Base-by-base conservation (phyloP, 768 basidiomycete species). In the Calocera viscosa region DNA sequence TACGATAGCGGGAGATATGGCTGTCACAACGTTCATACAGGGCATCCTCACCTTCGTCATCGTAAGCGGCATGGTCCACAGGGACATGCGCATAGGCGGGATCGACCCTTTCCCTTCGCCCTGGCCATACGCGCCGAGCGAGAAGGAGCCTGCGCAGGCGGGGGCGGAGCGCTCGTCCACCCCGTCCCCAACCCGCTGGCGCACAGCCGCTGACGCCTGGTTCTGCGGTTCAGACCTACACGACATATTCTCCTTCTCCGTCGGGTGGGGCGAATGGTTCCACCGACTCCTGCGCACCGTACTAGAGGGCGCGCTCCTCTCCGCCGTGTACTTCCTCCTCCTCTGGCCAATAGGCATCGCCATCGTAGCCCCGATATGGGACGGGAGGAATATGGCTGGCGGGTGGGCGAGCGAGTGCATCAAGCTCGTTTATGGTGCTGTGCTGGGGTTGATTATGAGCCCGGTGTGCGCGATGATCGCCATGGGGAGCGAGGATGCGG, bases 261-360 rank as follows among this genome's bases (percentile, higher is more conserved):
- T 70, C 43, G 49, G 30, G 8, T 22, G 30, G 33, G 33, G 39
- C 22, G 24, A 68, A n/a, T 63, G 49, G 17, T 11, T 40, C 8
- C 35, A 33, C 1, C 60, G 69, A 34, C 33, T 70, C 38, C 70
- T 70, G 26, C 70, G 68, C 67, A 30, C 34, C 1, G 66, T 64
- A 0, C 49, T 0, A 12, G 2, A 64, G 68, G 70, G 70, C 35
- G 68, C 69, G 12, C 66, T 70, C 5, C 47, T 72, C 1, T 68
- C 67, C 11, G 71, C 68, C 0, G 39, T 72, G 0, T 72, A 53
- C 69, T 72, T 70, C 38, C 68, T 72, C 63, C 41, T 70, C 28
- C 64, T 68, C 12, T 72, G 71, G 71, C 71, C 71, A 12, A 70
- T 72, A 16, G 66, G 68, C 8, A 72, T 72, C 32, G 71, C 71